Conservation (phyloP, 164 flowering plant species). For the Brasenia schreberi region DNA sequence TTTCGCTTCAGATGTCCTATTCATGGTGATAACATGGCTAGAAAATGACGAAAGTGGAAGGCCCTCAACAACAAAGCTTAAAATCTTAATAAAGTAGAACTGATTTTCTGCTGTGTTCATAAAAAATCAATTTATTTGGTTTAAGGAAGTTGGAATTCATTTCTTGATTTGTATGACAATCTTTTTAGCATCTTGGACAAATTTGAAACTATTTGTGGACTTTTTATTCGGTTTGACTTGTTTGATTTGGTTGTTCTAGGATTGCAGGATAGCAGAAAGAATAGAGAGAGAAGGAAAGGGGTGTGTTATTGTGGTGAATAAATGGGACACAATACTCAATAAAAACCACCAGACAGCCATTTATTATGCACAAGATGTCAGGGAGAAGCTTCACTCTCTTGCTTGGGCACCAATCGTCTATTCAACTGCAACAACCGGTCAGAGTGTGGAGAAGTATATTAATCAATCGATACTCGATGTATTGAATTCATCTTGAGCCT, state of each 20-base stretch:
- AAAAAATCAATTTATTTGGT: too few relatives aligned
- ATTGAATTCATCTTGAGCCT: too few relatives aligned
- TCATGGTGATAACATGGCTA: too few relatives aligned
- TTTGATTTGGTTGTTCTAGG: slow-evolving; percentile 29
- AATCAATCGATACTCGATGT: too few relatives aligned
- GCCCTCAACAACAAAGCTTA: too few relatives aligned
- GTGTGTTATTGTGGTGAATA: slow-evolving; percentile 91
- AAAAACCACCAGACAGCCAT: slow-evolving; percentile 75
- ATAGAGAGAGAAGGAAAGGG: slow-evolving; percentile 96
- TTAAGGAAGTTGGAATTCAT: too few relatives aligned
- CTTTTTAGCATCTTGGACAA: too few relatives aligned
- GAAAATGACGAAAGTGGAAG: too few relatives aligned
- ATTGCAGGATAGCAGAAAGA: slow-evolving; percentile 85
- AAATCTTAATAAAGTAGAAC: too few relatives aligned
- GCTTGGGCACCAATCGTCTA: slow-evolving; percentile 98
- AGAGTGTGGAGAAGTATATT: slow-evolving; percentile 81
- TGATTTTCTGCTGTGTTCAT: too few relatives aligned
- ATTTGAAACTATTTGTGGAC: neutral
- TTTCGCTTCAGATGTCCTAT: too few relatives aligned
- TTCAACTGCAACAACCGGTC: slow-evolving; percentile 77
- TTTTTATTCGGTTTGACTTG: neutral
- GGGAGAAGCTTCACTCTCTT: slow-evolving; percentile 77
- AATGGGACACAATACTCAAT: slow-evolving; percentile 98
- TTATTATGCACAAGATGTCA: slow-evolving; percentile 86
- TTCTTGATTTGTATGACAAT: too few relatives aligned